These are phyloP conservation scores for Cladosporium sphaerospermum DNA, from an alignment of 2,329 filamentous ascomycete species.

Conservation along the genomic window DNA sequence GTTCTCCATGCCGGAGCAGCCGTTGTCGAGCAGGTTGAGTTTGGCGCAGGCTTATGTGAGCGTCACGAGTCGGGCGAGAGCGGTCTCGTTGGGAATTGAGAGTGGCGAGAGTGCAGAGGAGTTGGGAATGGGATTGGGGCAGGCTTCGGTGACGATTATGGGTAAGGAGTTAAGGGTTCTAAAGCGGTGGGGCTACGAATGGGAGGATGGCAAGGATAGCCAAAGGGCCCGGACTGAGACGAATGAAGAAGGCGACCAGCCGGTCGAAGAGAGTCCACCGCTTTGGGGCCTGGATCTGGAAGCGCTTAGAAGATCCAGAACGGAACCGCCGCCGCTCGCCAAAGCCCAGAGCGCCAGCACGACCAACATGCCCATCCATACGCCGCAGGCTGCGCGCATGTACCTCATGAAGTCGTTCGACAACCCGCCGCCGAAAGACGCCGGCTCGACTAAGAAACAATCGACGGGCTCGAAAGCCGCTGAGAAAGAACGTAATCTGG, in stretches of 20 bases:
- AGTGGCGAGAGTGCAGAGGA: conserved; percentile 59
- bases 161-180: conserved; percentile 68
- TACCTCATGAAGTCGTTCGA: conserved; percentile 57
- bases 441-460: conserved; percentile 43
- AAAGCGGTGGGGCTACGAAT: conserved; percentile 65
- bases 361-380: conserved; percentile 63
- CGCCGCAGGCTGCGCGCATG: conserved; percentile 60
- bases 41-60: conserved; percentile 79
- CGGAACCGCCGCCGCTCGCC: conserved; percentile 17
- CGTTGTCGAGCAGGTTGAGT: conserved; percentile 74
- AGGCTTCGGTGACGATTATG: conserved; percentile 66
- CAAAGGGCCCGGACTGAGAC: background rate
- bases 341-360: conserved; percentile 22
- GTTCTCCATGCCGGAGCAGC: conserved; percentile 80
- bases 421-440: conserved; percentile 33
- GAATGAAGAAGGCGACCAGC: background rate
- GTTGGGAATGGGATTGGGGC: conserved; percentile 67
- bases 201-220: conserved; percentile 22
- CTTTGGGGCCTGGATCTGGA: conserved; percentile 56
- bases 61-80: conserved; percentile 71
- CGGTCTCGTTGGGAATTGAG: conserved; percentile 66
- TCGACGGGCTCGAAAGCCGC: conserved; percentile 46
- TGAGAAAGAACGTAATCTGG: conserved; percentile 65
- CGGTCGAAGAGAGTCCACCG: conserved; percentile 33
- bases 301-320: conserved; percentile 45